A percentile compares a stretch with the other conserved stretches of the same genome.
phyloP scores from a whole-genome alignment of 805 yeast species.

The Saccharomycopsis fibuligera region DNA sequence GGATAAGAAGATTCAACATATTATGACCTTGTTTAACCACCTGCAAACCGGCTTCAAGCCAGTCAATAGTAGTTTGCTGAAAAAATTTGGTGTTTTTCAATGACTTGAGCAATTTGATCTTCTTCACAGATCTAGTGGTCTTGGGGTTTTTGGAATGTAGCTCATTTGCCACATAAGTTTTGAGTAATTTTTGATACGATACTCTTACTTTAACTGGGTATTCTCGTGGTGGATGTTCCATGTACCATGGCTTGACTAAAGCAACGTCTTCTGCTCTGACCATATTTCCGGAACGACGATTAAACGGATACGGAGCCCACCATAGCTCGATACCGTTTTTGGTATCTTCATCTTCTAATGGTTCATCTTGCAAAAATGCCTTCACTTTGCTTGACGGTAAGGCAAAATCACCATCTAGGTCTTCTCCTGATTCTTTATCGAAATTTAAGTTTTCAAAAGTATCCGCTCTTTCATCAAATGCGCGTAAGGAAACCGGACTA shows the following conservation, averaged over 20 bases:
- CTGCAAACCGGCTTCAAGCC: conserved; percentile 98
- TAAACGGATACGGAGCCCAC: conserved; percentile 83
- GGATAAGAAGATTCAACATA: conserved; percentile 85
- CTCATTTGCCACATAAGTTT: conserved; percentile 64
- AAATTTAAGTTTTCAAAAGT: conserved; percentile 20
- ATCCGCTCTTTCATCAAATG: conserved; percentile 24
- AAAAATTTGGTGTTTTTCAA: conserved; percentile 79
- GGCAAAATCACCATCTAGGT: conserved; percentile 33
- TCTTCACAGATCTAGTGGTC: conserved; percentile 38
- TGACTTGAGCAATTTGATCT: conserved; percentile 54
- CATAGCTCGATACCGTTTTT: conserved; percentile 58
- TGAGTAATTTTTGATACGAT: conserved; percentile 86
- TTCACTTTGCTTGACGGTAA: conserved; percentile 35
- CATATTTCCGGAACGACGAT: conserved; percentile 62
- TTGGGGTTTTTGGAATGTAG: conserved; percentile 38
- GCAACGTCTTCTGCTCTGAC: conserved; percentile 89
- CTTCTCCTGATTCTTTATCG: conserved; percentile 19
- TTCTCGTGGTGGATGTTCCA: conserved; percentile 52
- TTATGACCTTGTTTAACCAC: conserved; percentile 90
- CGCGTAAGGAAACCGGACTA: conserved; percentile 46
- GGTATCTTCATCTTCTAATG: conserved; percentile 41
- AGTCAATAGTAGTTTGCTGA: conserved; percentile 86
- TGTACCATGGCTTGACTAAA: conserved; percentile 74
- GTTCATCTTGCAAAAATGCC: conserved; percentile 47
- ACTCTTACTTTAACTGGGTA: conserved; percentile 73